A percentile compares a stretch with the other conserved stretches of the same genome.
Conservation (phyloP, 495 filamentous ascomycete genomes). For the Umbilicaria muhlenbergii region DNA sequence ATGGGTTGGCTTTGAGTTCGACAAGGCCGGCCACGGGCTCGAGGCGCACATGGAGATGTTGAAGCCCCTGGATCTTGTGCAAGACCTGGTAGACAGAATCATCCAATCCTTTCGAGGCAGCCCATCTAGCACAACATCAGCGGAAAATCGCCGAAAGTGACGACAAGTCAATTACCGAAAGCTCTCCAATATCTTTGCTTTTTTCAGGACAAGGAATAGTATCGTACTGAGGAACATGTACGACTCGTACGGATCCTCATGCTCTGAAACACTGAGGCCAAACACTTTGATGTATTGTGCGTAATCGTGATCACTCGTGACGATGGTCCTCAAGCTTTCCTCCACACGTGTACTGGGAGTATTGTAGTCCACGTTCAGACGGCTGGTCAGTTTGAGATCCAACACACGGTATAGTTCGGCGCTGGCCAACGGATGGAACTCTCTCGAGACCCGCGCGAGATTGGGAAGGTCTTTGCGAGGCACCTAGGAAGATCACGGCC, state of each 20-base stretch:
- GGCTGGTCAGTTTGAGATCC: constrained; percentile 32
- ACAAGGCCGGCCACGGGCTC: constrained; percentile 12
- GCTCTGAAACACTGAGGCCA: constrained; percentile 4
- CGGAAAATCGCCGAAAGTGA: background rate
- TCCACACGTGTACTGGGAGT: constrained; percentile 27
- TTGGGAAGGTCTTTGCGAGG: constrained; percentile 29
- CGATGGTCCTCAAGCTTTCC: constrained; percentile 40
- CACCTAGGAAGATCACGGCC: constrained; percentile 4
- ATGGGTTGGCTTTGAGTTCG: background rate
- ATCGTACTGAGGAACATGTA: constrained; percentile 45
- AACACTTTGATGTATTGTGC: constrained; percentile 32
- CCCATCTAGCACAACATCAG: constrained; percentile 32
- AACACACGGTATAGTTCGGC: constrained; percentile 35
- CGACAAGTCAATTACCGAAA: constrained; percentile 28
- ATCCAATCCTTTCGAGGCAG: constrained; percentile 44
- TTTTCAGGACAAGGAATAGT: constrained; percentile 37
- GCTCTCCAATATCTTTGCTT: constrained; percentile 34
- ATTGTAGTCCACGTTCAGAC: constrained; percentile 37
- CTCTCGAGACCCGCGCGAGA: constrained; percentile 35
- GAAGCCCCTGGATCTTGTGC: constrained; percentile 28
- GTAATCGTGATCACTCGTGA: constrained; percentile 44
- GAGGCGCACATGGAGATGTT: constrained; percentile 17
- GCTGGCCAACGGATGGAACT: constrained; percentile 39
- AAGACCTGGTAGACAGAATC: constrained; percentile 39
- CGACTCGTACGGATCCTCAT: constrained; percentile 5